phyloP scores from a whole-genome alignment of 2,329 filamentous ascomycete species.

The Aspergillus novofumigatus region DNA sequence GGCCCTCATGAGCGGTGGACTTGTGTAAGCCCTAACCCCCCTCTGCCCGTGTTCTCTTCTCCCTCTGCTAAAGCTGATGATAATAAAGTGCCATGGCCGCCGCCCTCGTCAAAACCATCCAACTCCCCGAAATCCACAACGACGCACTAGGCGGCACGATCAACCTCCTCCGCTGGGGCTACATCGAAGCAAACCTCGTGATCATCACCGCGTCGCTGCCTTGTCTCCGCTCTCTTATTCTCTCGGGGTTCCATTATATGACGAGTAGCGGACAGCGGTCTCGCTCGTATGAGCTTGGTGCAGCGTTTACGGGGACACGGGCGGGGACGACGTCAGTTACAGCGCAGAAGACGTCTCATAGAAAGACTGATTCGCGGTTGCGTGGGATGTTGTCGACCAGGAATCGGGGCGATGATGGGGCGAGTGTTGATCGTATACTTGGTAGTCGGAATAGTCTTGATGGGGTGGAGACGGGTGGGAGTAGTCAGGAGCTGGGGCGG shows the following conservation, averaged over 20 bases:
- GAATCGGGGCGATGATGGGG: not conserved
- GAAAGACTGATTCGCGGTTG: not conserved
- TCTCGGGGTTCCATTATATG: not conserved
- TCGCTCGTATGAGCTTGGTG: not conserved
- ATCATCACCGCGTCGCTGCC: constrained; percentile 31
- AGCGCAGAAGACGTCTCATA: not conserved
- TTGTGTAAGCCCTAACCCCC: constrained; percentile 22
- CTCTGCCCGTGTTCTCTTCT: no score
- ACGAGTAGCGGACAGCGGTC: not conserved
- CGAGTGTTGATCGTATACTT: not conserved
- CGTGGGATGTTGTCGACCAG: not conserved
- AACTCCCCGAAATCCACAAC: constrained; percentile 19
- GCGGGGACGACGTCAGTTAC: not conserved
- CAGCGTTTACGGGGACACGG: not conserved
- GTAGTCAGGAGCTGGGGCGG: not conserved
- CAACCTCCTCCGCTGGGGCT: constrained; percentile 25
- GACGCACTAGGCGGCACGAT: constrained; percentile 17
- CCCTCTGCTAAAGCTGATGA: not conserved
- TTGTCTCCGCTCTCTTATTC: constrained; percentile 20
- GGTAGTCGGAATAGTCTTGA: not conserved
- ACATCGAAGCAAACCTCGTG: constrained; percentile 27
- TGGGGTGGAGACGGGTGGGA: not conserved
- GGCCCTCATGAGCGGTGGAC: constrained; percentile 25
- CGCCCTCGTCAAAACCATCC: constrained; percentile 22
- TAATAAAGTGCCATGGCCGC: constrained; percentile 22